Evolutionary conservation across 2,329 filamentous ascomycete genomes (phyloP), one percentile per base, ranked within the genome.

Genomic region (Trichoderma breve): DNA sequence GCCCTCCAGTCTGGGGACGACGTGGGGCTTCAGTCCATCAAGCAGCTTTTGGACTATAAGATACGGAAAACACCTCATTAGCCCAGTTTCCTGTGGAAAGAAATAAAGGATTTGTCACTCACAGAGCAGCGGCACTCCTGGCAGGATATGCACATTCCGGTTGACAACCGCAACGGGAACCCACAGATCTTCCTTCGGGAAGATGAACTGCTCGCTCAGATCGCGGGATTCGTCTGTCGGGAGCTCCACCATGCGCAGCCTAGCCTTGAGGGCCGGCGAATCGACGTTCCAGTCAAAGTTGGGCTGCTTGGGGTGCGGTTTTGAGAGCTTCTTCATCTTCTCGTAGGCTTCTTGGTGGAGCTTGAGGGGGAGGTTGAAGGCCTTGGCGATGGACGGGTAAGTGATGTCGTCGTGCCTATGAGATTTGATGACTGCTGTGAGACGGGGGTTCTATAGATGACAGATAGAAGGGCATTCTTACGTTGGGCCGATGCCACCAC

Each of bases 401-500:
- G 96, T 98, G 76, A 98, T 98, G 80, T 99, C 96, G 82, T 99
- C 96, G 84, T 98, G 95, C 71, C 93, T 97, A 55, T 4, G 11
- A 69, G 57, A 21, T 68, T 68, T 32, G 7, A 34, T 62, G 47
- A 68, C 79, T 53, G 79, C 78, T 64, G 51, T 58, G 43, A 67
- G 64, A 47, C 21, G 26, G 14, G 18, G 21, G 12, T 24, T 4
- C 26, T 18, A 26, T n/a, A 18, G 34, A 61, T 34, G 30, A 14
- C 39, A n/a, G 34, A 62, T 12, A n/a, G n/a, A n/a, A n/a, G n/a
- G n/a, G n/a, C n/a, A n/a, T 11, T 74, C 91, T 84, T 83, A 95
- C 92, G 95, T 98, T 75, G 96, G 96, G 12, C 95, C 95, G 78
- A 99, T 98, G 34, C 96, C 95, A 75, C 96, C 95, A 77, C 93